Base-by-base conservation (phyloP, 306 rosid species). In the Arachis stenosperma region DNA sequence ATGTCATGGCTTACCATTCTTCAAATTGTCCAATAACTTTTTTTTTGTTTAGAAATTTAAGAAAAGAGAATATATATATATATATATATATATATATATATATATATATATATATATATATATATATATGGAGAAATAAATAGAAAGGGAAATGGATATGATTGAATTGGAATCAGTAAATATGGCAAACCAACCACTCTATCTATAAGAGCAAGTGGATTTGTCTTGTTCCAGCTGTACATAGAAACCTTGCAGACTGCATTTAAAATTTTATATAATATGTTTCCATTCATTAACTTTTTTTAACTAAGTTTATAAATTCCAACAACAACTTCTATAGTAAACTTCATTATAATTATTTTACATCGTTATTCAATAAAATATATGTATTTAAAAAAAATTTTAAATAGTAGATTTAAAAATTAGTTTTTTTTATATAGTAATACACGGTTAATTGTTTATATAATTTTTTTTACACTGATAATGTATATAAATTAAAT, bases 111-210 rank as follows among this genome's bases (percentile, higher is more conserved):
- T 22, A 55, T 15, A 55, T 55, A 2, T 17, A 33, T 33, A 33
- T n/a, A 33, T 22, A 55, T 15, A 55, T 55, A 2, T 55, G 60
- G 5, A 2, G 33, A 12, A 27, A 27, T 3, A 33, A 11, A 48
- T 0, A 56, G 61, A 27, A 9, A 56, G 13, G 37, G 12, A 56
- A 56, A 22, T 56, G 61, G 14, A 29, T 11, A 22, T 7, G 60
- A 55, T 55, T 6, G 36, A 55, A 58, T 56, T 58, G 63, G n/a
- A 58, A 58, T 9, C 14, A 29, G 63, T 27, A 58, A 58, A 58
- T 58, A 58, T 58, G 63, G 14, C 41, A 58, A 33, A 33, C 63
- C 63, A 29, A 29, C 63, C 63, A 56, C 33, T 12, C 33, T 56
- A 8, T 8, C 61, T 8, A 8, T 56, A n/a, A 56, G 61, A 8